Evolutionary conservation across 2,329 filamentous ascomycete species (phyloP).

Genomic region (Botrytis galanthina): DNA sequence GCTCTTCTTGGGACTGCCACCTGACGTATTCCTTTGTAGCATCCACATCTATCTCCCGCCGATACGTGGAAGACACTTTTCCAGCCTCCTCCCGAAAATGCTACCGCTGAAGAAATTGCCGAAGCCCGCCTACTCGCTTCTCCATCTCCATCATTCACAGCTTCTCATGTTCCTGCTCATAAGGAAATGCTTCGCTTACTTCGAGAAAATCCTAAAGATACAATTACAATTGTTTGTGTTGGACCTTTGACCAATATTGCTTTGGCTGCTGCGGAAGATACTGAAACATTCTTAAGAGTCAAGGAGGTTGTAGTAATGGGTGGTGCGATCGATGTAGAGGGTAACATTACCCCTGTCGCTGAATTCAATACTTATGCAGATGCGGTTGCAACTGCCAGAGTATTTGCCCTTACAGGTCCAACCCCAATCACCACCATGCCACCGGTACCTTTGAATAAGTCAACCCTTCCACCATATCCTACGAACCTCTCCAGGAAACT

Average conservation of each 20-base stretch:
- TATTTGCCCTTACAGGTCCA: conserved; percentile 74
- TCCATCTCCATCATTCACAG: conserved; percentile 61
- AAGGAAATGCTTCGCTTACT: conserved; percentile 88
- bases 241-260: conserved; percentile 94
- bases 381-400: conserved; percentile 69
- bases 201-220: conserved; percentile 75
- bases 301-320: conserved; percentile 97
- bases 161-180: conserved; percentile 71
- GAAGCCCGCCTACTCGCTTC: conserved; percentile 35
- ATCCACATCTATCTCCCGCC: conserved; percentile 71
- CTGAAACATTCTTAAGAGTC: conserved; percentile 81
- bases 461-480: conserved; percentile 61
- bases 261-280: conserved; percentile 81
- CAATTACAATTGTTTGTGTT: conserved; percentile 84
- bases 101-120: conserved; percentile 46
- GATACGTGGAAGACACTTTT: conserved; percentile 74
- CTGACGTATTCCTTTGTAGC: conserved; percentile 43
- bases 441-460: conserved; percentile 52
- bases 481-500: conserved; percentile 59
- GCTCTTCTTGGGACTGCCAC: neutral
- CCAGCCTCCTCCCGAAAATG: conserved; percentile 44
- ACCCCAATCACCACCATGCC: conserved; percentile 80
- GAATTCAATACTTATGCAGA: conserved; percentile 98
- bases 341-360: conserved; percentile 81
- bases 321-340: conserved; percentile 73